Conservation (phyloP, 768 basidiomycete species). For the Collybia mongolica region DNA sequence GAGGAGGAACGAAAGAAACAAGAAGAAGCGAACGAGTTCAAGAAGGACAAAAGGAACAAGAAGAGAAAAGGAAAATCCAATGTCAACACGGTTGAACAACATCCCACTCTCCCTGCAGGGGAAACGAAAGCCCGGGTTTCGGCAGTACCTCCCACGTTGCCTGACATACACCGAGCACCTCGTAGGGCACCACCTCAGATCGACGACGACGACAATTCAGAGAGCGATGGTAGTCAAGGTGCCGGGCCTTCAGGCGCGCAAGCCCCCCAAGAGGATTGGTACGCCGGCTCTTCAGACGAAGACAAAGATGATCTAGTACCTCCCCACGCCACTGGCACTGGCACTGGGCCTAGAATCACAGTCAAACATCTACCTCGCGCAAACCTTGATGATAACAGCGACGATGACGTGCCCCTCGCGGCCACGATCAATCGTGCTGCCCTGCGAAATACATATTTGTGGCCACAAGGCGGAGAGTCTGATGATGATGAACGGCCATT, state of each 20-base stretch:
- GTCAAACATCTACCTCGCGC: conserved; percentile 21
- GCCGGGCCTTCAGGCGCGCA: conserved; percentile 12
- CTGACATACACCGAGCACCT: conserved; percentile 38
- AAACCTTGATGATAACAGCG: conserved; percentile 52
- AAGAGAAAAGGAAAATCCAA: conserved; percentile 41
- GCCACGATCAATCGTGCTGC: conserved; percentile 57
- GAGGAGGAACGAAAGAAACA: conserved; percentile 47
- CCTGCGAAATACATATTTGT: conserved; percentile 36
- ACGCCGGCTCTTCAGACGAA: conserved; percentile 66
- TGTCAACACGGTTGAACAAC: background rate
- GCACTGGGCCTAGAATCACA: conserved; percentile 54
- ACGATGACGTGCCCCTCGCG: conserved; percentile 79
- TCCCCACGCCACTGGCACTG: conserved; percentile 57
- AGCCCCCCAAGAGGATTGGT: conserved; percentile 31
- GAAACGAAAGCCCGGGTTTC: conserved; percentile 27
- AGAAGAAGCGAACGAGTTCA: conserved; percentile 46
- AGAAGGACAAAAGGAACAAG: conserved; percentile 47
- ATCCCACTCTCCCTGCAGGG: conserved; percentile 11
- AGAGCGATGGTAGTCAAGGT: conserved; percentile 50
- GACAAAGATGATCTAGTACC: conserved; percentile 40
- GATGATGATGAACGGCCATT: conserved; percentile 72
- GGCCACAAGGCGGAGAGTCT: conserved; percentile 38
- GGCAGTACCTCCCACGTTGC: conserved; percentile 42
- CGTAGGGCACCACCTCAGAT: conserved; percentile 35
- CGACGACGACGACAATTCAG: conserved; percentile 44